phyloP scores from a whole-genome alignment of 2,329 filamentous ascomycete genomes.

The Pyrenochaeta sp. region DNA sequence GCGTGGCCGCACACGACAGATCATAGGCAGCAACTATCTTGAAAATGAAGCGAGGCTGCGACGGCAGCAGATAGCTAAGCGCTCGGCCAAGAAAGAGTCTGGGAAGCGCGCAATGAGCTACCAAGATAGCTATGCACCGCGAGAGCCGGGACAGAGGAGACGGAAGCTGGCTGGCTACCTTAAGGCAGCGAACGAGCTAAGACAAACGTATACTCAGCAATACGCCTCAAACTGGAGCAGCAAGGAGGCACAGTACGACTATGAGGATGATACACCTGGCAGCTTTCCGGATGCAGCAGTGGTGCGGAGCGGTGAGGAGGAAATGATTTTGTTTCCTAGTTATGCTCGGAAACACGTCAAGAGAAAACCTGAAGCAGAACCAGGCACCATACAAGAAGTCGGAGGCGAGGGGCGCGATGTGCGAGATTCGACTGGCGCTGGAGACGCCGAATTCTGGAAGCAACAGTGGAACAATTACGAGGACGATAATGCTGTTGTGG shows the following conservation, averaged over 20 bases:
- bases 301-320: conserved; percentile 79
- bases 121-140: conserved; percentile 51
- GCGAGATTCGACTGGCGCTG: conserved; percentile 57
- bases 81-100: conserved; percentile 32
- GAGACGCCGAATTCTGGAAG: conserved; percentile 77
- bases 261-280: conserved; percentile 67
- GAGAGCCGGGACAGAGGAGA: conserved; percentile 74
- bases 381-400: conserved; percentile 49
- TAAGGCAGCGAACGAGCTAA: conserved; percentile 75
- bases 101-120: conserved; percentile 35
- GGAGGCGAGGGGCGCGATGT: conserved; percentile 53
- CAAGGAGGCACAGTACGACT: conserved; percentile 55
- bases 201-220: conserved; percentile 70
- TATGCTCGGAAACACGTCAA: conserved; percentile 81
- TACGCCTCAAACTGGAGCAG: conserved; percentile 59
- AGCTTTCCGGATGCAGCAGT: conserved; percentile 88
- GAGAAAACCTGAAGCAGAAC: conserved; percentile 48
- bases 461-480: conserved; percentile 81
- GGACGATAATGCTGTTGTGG: conserved; percentile 84
- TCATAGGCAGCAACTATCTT: conserved; percentile 35
- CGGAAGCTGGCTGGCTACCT: conserved; percentile 79
- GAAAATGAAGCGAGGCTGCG: conserved; percentile 45
- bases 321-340: conserved; percentile 94
- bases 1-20: conserved; percentile 42
- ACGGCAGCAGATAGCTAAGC: conserved; percentile 43